Conservation (phyloP, 1,284 basidiomycete genomes). For the Microbotryomycetes sp. region DNA sequence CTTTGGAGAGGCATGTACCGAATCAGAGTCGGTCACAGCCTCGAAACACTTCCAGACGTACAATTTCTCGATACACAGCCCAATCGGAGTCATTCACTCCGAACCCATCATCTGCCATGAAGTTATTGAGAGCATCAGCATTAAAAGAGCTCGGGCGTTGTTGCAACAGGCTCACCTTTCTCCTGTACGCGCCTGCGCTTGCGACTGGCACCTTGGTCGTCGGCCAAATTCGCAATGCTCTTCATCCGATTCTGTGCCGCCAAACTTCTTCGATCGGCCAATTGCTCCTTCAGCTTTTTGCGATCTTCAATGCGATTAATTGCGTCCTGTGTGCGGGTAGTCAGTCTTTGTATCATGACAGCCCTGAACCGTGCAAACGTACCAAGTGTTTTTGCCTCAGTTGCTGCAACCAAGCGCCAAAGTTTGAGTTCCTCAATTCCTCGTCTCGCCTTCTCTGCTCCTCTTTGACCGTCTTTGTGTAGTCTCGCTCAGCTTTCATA, state of each 20-base stretch:
- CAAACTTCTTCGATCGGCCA: constrained; percentile 86
- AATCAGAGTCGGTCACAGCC: too few relatives aligned
- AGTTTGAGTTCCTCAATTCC: constrained; percentile 66
- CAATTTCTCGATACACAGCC: constrained; percentile 96
- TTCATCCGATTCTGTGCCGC: constrained; percentile 97
- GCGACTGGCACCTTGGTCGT: constrained; percentile 52
- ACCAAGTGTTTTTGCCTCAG: constrained; percentile 73
- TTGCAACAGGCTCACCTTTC: constrained; percentile 53
- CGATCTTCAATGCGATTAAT: constrained; percentile 83
- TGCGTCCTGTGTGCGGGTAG: constrained; percentile 52
- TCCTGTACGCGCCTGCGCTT: constrained; percentile 50
- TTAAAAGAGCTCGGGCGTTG: background rate
- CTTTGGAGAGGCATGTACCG: constrained; percentile 48
- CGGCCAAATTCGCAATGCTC: constrained; percentile 86
- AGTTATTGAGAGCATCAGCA: background rate
- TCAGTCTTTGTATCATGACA: too few relatives aligned
- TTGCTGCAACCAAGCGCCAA: constrained; percentile 63
- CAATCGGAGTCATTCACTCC: constrained; percentile 94
- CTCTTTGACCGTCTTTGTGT: constrained; percentile 58
- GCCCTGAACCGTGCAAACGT: constrained; percentile 30
- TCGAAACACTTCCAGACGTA: constrained; percentile 48
- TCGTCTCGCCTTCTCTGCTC: constrained; percentile 63
- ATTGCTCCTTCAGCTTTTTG: constrained; percentile 68
- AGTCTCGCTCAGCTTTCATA: constrained; percentile 79
- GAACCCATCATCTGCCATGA: constrained; percentile 76